phyloP scores from a whole-genome alignment of 2,329 filamentous ascomycete species.

The Whalleya microplaca region DNA sequence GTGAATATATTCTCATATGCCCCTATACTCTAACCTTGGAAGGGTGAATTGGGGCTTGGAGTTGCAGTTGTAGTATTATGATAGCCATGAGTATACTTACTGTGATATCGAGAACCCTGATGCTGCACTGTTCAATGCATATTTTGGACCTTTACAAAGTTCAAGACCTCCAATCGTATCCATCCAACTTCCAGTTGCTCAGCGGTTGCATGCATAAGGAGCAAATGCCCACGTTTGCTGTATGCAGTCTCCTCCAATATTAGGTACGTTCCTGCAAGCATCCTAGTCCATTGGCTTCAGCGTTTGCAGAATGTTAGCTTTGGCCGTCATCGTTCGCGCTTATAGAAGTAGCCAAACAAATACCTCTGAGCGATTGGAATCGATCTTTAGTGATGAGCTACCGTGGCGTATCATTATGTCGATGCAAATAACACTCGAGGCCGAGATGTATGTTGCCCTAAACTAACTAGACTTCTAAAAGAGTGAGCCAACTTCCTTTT shows the following conservation, averaged over 20 bases:
- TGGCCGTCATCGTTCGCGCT: too few relatives aligned
- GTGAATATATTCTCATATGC: too few relatives aligned
- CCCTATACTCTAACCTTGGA: too few relatives aligned
- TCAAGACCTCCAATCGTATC: neutral
- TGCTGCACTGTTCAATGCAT: too few relatives aligned
- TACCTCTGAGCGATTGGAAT: neutral
- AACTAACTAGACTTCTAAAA: slow-evolving; percentile 11
- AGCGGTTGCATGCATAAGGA: neutral
- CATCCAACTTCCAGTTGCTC: neutral
- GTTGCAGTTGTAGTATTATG: too few relatives aligned
- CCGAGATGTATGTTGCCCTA: slow-evolving; percentile 22
- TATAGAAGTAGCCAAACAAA: neutral
- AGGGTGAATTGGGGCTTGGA: too few relatives aligned
- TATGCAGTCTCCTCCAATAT: too few relatives aligned
- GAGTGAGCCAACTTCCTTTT: slow-evolving; percentile 1
- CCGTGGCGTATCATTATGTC: slow-evolving; percentile 3
- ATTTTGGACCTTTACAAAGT: too few relatives aligned
- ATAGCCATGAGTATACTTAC: too few relatives aligned
- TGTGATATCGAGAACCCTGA: too few relatives aligned
- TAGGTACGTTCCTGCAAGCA: neutral
- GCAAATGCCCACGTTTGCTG: neutral
- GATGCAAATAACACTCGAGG: slow-evolving; percentile 8
- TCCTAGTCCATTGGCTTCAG: neutral
- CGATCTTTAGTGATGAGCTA: neutral
- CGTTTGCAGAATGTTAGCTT: too few relatives aligned